A percentile compares a stretch with the other conserved stretches of the same genome.
Conservation (phyloP, 805 yeast genomes). For the Saccharomycopsis sp. region DNA sequence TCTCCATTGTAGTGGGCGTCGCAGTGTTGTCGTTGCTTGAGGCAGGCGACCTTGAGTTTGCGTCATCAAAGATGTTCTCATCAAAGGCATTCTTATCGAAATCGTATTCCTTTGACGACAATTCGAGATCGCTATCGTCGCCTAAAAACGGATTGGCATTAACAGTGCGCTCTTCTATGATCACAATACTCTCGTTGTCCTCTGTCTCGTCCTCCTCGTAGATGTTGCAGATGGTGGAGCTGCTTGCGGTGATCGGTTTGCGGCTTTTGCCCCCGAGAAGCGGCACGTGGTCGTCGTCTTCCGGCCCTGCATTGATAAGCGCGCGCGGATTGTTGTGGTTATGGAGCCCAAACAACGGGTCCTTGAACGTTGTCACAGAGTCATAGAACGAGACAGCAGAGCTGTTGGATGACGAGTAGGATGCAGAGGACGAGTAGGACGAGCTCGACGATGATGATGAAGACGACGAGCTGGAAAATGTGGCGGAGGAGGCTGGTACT, state of each 20-base stretch:
- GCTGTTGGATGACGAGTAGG: background rate
- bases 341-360: background rate
- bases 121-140: background rate
- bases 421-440: background rate
- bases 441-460: background rate
- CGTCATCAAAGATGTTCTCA: background rate
- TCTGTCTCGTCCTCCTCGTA: background rate
- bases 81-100: background rate
- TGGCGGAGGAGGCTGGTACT: background rate
- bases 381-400: background rate
- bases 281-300: background rate
- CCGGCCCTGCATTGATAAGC: background rate
- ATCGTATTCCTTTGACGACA: background rate
- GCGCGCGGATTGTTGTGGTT: background rate
- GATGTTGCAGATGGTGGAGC: background rate
- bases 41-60: too few species aligned
- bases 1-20: too few species aligned
- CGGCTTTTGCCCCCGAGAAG: background rate
- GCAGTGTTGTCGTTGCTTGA: too few species aligned
- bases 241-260: background rate
- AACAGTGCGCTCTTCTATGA: conserved; percentile 3
- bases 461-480: background rate
- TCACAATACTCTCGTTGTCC: conserved; percentile 1
- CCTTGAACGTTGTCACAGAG: background rate
- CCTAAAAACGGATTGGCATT: conserved; percentile 9